Base-by-base conservation (phyloP, 805 yeast genomes). In the Starmerella roubikii region DNA sequence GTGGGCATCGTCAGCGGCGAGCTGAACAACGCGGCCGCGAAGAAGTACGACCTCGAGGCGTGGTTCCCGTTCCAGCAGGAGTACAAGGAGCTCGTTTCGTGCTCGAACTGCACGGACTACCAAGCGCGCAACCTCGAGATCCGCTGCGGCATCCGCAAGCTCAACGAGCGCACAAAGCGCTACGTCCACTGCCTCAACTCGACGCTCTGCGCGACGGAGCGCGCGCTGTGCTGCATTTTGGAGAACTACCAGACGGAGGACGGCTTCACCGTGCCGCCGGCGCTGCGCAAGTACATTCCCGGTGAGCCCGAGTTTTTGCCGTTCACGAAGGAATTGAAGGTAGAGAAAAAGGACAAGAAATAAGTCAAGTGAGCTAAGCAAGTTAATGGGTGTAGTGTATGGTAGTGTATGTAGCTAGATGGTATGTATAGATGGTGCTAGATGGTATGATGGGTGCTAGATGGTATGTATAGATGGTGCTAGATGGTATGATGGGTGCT, bases 11-110 rank as follows among this genome's bases (percentile, higher is more conserved):
- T 91, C 47, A 84, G 95, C 44, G 98, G 97, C 55, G 98, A 88
- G 69, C 76, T 91, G 61, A 91, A 91, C 72, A 91, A 91, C 55
- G 96, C 98, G 38, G 98, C 98, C 47, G 97, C 98, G 50, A 91
- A 91, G 72, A 91, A 91, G 65, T 91, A 79, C 68, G 98, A 91
- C 68, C 73, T 91, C 59, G 98, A 91, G 71, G 98, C 98, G 37
- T 91, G 98, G 98, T 91, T 91, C 93, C 98, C 98, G 59, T 91
- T 71, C 82, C 98, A 91, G 71, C 73, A 85, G 62, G 98, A 91
- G 67, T 91, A 82, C 70, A 91, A 91, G 68, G 98, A 91, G 69
- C 76, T 91, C 56, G 98, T 91, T 40, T 84, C 95, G 16, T 88
- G 97, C 69, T 88, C 97, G 43, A 91, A 91, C 74, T 91, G 98